Base-by-base conservation (phyloP, 768 basidiomycete species). In the Daedaleopsis sinensis region DNA sequence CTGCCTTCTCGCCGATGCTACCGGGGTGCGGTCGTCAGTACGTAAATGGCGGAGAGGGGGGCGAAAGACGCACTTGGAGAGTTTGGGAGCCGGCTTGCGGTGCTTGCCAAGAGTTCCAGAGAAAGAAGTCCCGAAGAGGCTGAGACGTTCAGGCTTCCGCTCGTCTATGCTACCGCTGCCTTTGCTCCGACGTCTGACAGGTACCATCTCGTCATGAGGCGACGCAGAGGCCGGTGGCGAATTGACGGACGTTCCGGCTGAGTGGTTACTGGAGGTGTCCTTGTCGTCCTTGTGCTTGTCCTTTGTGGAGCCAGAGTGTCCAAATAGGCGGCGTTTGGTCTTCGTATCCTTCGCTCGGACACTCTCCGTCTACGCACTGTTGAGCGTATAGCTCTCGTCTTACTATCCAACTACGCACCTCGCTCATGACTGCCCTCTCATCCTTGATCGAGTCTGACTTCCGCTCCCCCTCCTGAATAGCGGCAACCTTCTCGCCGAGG, bases 31-130 rank as follows among this genome's bases (percentile, higher is more conserved):
- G 24, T 21, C 36, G 23, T 43, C 24, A 64, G 52, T 51, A 9
- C 53, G 57, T 59, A 38, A 55, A 65, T 53, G 48, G n/a, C n/a
- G 55, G 67, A 11, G 10, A 8, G 47, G 19, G 23, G 15, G 10
- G n/a, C 67, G 69, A 19, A 64, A 19, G 52, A 79, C 88, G 68
- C 70, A 89, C 89, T 77, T 68, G 23, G 86, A 83, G 65, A 86
- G 87, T 73, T 84, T 84, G 18, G 93, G 93, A 0, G 93, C 82
- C 0, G 94, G 94, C 71, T 97, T 96, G 65, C 94, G 77, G 43
- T 78, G 76, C 72, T 88, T 96, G 32, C 86, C 84, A 56, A 91
- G 69, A 6, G 86, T 77, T 0, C 84, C 82, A 12, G 77, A 74
- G 62, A 93, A 86, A 3, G 85, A 73, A 19, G 80, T 82, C 15